A percentile compares a stretch with the other conserved stretches of the same genome.
Conservation (phyloP, 257 asterid species). For the Lavandula angustifolia region DNA sequence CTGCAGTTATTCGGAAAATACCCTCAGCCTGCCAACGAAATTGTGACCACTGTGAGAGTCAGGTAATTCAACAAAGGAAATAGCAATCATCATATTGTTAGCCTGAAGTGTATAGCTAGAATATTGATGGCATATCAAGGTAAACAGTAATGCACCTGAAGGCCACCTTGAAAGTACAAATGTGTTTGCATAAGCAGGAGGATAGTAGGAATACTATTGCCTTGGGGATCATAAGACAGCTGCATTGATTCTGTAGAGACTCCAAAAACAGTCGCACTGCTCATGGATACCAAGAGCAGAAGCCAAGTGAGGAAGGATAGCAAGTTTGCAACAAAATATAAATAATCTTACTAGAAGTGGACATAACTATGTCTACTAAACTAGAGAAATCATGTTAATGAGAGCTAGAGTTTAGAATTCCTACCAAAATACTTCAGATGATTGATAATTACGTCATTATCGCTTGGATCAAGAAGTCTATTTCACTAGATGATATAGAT, state of each 20-base stretch:
- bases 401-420: background rate
- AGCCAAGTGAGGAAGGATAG: conserved; percentile 35
- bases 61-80: background rate
- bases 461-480: background rate
- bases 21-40: conserved; percentile 74
- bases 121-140: background rate
- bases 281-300: conserved; percentile 35
- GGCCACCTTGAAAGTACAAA: conserved; percentile 75
- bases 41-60: conserved; percentile 13
- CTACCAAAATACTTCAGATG: background rate
- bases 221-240: conserved; percentile 79
- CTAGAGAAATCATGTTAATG: background rate
- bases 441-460: background rate
- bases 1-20: conserved; percentile 85
- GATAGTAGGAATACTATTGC: conserved; percentile 90
- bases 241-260: conserved; percentile 99
- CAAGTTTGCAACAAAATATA: no score
- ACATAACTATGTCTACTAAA: background rate
- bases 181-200: conserved; percentile 76
- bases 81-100: background rate
- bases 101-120: background rate
- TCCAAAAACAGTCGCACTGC: conserved; percentile 96
- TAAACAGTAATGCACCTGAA: conserved; percentile 52
- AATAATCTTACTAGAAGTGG: background rate
- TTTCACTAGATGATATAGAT: background rate